Evolutionary conservation across 2,329 filamentous ascomycete species (phyloP), one percentile per base, ranked within the genome.

Genomic region (Trichoderma asperellum): DNA sequence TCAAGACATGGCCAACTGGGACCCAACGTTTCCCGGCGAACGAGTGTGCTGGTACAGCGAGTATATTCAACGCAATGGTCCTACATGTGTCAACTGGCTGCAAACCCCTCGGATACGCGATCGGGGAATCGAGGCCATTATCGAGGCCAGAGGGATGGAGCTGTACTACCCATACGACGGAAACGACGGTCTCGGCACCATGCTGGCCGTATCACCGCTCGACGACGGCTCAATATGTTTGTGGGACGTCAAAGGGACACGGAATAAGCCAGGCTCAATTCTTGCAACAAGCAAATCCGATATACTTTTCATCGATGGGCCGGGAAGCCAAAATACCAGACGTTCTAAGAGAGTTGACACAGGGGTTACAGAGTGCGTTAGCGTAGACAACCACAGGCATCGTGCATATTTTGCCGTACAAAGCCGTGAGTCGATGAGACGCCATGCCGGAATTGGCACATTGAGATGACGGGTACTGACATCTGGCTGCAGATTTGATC

Each of bases 161-260:
- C 76, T 96, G 10, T 89, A 91, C 73, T 82, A 80, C 27, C 83
- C 84, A 1, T 84, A 83, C 40, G 81, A 83, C n/a, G 80, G 86
- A 21, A 83, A 87, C 29, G 83, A 85, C 18, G 75, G 76, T 2
- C 67, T 74, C 18, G 81, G 80, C 35, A 81, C 80, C 3, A 71
- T 85, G 71, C 83, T 90, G 66, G 89, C 92, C 0, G 85, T 97
- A 18, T 90, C 91, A 0, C 93, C 94, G 2, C 82, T 97, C 8
- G 93, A 96, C 69, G 92, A 97, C 76, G 94, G 94, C 0, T 93
- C 92, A 63, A 86, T 97, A n/a, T 92, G 91, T 73, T 80, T 97
- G 7, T 97, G 94, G 94, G 92, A 97, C 76, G 82, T 92, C 62
- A 88, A 86, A 67, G 86, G 86, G 1, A 86, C 84, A 35, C 81